phyloP scores from a whole-genome alignment of 106 monocot species.

The Agapanthus africanus region DNA sequence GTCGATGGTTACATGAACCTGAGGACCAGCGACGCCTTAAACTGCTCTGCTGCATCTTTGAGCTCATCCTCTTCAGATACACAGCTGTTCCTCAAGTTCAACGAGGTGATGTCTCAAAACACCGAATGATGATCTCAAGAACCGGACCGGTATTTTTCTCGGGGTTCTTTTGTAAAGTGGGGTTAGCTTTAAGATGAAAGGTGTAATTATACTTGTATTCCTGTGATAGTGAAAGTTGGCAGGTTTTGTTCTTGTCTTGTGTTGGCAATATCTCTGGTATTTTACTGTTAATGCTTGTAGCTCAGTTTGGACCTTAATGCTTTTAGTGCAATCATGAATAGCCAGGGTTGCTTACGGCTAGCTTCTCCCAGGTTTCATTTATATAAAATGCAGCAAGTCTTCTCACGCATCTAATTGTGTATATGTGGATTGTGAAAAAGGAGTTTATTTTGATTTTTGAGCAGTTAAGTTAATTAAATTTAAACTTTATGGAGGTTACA shows the following conservation, averaged over 20 bases:
- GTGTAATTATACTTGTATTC: not conserved
- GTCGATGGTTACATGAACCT: conserved; percentile 55
- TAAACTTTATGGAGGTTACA: too few relatives aligned
- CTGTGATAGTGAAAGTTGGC: not conserved
- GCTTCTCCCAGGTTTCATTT: too few relatives aligned
- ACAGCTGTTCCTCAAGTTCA: conserved; percentile 87
- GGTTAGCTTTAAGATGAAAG: not conserved
- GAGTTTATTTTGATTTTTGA: too few relatives aligned
- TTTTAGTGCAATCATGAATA: too few relatives aligned
- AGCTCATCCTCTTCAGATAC: conserved; percentile 77
- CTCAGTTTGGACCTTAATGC: too few relatives aligned
- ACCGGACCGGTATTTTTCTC: not conserved
- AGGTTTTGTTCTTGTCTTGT: not conserved
- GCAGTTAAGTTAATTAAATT: too few relatives aligned
- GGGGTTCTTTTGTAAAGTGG: not conserved
- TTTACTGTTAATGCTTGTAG: too few relatives aligned
- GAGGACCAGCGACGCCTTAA: conserved; percentile 34
- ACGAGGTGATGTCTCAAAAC: conserved; percentile 89
- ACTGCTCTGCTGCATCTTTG: conserved; percentile 32
- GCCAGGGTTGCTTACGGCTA: too few relatives aligned
- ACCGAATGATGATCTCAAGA: conserved; percentile 29
- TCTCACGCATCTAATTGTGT: too few relatives aligned
- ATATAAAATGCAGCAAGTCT: too few relatives aligned
- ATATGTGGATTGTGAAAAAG: too few relatives aligned
- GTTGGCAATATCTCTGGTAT: not conserved